Evolutionary conservation across 1,284 basidiomycete species (phyloP).

Genomic region (Clitocybe nebularis): DNA sequence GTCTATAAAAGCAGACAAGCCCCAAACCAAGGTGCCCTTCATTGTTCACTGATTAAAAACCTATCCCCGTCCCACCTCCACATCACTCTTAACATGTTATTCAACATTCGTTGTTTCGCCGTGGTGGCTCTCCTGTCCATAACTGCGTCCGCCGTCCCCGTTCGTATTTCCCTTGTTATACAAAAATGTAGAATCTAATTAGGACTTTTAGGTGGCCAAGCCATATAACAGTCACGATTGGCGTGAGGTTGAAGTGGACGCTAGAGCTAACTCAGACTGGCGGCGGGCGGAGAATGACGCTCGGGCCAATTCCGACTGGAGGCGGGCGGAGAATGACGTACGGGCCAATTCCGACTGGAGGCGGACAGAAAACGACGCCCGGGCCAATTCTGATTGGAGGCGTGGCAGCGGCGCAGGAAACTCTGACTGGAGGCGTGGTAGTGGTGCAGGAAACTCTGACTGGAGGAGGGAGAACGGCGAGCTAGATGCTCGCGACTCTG

Average conservation of each 20-base stretch:
- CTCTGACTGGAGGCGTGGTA: background rate
- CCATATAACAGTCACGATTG: constrained; percentile 4
- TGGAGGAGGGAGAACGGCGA: background rate
- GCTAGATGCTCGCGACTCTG: constrained; percentile 1
- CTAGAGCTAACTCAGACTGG: constrained; percentile 6
- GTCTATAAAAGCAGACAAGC: constrained; percentile 1
- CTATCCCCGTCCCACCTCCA: background rate
- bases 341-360: constrained; percentile 7
- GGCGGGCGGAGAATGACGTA: constrained; percentile 12
- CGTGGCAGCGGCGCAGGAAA: constrained; percentile 4
- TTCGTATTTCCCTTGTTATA: background rate
- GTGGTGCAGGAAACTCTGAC: background rate
- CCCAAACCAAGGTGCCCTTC: background rate
- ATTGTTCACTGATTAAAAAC: background rate
- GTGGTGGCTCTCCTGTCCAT: background rate
- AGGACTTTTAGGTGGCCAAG: background rate
- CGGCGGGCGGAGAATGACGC: constrained; percentile 4
- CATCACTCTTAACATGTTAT: background rate
- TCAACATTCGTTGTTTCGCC: background rate
- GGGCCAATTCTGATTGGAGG: constrained; percentile 15
- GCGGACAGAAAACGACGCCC: constrained; percentile 2
- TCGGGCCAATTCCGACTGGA: constrained; percentile 14
- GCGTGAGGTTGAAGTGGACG: constrained; percentile 1
- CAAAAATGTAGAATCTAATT: background rate
- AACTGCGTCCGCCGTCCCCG: background rate